These are phyloP conservation scores for Adansonia grandidieri DNA, from an alignment of 441 rosid species.

Conservation along the genomic window DNA sequence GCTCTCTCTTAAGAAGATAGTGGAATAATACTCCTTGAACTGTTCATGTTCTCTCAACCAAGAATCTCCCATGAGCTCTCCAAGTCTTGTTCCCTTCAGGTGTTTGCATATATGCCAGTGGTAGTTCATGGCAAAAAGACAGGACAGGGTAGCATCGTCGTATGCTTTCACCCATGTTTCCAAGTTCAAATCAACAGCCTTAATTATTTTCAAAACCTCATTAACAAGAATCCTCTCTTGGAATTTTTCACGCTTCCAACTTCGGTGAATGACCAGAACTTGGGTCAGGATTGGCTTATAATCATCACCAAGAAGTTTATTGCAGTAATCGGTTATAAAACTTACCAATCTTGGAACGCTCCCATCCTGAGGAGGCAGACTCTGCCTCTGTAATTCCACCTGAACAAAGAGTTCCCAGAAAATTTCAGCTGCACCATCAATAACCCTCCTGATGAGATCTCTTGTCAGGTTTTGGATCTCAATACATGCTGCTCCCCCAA, in stretches of 20 bases:
- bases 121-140: conserved; percentile 84
- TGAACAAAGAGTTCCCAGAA: conserved; percentile 93
- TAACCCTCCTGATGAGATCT: conserved; percentile 86
- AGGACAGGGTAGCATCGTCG: conserved; percentile 59
- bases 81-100: conserved; percentile 80
- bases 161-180: conserved; percentile 83
- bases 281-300: conserved; percentile 82
- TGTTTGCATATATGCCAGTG: conserved; percentile 89
- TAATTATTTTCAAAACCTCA: conserved; percentile 69
- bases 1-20: conserved; percentile 73
- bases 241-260: conserved; percentile 91
- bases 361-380: conserved; percentile 80
- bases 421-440: conserved; percentile 87
- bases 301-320: conserved; percentile 77
- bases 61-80: conserved; percentile 79
- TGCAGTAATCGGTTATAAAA: conserved; percentile 84
- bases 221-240: conserved; percentile 75
- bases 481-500: conserved; percentile 86
- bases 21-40: conserved; percentile 66
- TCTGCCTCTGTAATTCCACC: conserved; percentile 83
- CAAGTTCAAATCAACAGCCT: conserved; percentile 72
- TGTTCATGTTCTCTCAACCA: conserved; percentile 91
- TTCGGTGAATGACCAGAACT: conserved; percentile 80
- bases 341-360: conserved; percentile 79
- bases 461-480: conserved; percentile 94